Conservation (phyloP, 2,329 filamentous ascomycete species). For the Botrytis deweyae region DNA sequence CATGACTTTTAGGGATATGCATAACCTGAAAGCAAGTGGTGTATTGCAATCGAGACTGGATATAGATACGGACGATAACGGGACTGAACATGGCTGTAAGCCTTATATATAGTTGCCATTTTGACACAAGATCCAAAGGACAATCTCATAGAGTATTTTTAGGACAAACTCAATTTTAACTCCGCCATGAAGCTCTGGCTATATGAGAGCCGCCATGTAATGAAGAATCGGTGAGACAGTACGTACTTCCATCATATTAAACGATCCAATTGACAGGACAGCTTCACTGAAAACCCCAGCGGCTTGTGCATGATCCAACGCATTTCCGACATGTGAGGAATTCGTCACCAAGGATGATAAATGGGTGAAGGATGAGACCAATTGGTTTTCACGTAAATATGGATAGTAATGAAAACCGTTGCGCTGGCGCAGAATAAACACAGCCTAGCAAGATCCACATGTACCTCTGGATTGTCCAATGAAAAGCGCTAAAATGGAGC, state of each 20-base stretch:
- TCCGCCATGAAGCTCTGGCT: not conserved
- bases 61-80: not conserved
- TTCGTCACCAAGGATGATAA: not conserved
- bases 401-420: not conserved
- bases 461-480: not conserved
- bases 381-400: not conserved
- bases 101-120: not conserved
- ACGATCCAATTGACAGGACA: not conserved
- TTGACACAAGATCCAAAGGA: not conserved
- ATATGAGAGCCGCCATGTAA: too few species aligned
- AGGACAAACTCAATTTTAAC: not conserved
- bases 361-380: not conserved
- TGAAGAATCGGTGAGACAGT: not conserved
- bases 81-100: too few species aligned
- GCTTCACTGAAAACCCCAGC: not conserved
- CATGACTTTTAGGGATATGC: not conserved
- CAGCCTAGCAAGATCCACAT: not conserved
- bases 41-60: not conserved
- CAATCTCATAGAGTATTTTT: not conserved
- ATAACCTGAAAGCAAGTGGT: not conserved
- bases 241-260: not conserved
- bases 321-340: not conserved
- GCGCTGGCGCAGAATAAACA: not conserved
- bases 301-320: not conserved
- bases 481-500: too few species aligned